Evolutionary conservation across 179 eudicot genomes (phyloP).

Genomic region (Silene coronaria): DNA sequence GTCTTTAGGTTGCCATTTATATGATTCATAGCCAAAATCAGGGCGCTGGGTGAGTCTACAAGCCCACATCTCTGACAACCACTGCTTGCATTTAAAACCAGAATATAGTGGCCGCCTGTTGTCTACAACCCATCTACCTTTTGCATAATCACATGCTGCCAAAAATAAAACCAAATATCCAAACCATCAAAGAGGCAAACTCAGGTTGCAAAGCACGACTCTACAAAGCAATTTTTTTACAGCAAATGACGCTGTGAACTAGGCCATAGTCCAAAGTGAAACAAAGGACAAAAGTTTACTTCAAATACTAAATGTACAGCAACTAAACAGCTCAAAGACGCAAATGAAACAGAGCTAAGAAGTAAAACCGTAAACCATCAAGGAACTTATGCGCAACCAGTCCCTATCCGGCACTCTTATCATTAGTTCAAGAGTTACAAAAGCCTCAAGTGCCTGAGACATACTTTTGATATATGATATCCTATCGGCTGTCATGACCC

Average conservation of each 20-base stretch:
- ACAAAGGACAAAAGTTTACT: neutral
- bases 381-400: neutral
- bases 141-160: constrained; percentile 72
- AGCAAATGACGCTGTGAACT: neutral
- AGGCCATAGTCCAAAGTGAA: neutral
- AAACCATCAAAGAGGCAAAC: neutral
- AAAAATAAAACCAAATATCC: constrained; percentile 12
- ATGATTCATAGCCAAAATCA: constrained; percentile 74
- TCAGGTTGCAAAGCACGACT: too few species aligned
- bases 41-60: constrained; percentile 70
- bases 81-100: constrained; percentile 74
- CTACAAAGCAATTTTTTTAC: neutral
- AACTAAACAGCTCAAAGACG: neutral
- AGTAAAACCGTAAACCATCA: neutral
- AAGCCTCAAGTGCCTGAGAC: too few species aligned
- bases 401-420: too few species aligned
- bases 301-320: constrained; percentile 4
- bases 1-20: constrained; percentile 68
- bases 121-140: constrained; percentile 79
- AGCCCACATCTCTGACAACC: constrained; percentile 91
- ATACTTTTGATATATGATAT: neutral
- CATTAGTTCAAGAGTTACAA: too few species aligned
- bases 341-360: neutral
- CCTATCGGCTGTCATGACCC: neutral
- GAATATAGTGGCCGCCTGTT: constrained; percentile 65